These are phyloP conservation scores for Pezicula rhizophila DNA, from an alignment of 2,329 filamentous ascomycete genomes.

Conservation along the genomic window DNA sequence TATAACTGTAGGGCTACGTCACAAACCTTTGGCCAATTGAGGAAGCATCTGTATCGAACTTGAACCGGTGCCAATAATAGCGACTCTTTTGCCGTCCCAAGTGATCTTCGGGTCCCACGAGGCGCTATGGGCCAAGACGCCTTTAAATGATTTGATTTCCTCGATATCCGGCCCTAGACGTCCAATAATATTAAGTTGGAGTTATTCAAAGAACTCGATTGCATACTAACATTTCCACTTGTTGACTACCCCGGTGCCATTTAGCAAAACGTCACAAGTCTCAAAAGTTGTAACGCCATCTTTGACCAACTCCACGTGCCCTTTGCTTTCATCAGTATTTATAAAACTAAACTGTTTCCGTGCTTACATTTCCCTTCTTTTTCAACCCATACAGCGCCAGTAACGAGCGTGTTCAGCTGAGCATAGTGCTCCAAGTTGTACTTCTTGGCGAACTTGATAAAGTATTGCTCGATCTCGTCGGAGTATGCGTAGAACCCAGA, in stretches of 20 bases:
- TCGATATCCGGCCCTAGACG: slow-evolving; percentile 4
- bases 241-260: slow-evolving; percentile 6
- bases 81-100: slow-evolving; percentile 14
- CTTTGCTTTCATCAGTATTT: not conserved
- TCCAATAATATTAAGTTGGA: not conserved
- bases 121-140: slow-evolving; percentile 8
- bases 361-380: slow-evolving; percentile 20
- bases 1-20: too few relatives aligned
- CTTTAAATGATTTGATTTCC: slow-evolving; percentile 6
- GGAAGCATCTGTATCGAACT: slow-evolving; percentile 36
- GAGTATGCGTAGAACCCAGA: slow-evolving; percentile 2
- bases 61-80: slow-evolving; percentile 32
- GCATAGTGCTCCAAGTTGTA: slow-evolving; percentile 5
- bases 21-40: slow-evolving; percentile 10
- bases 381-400: slow-evolving; percentile 24
- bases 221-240: not conserved
- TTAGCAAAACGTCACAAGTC: slow-evolving; percentile 4
- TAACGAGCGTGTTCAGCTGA: slow-evolving; percentile 20
- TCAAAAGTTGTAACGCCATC: slow-evolving; percentile 13
- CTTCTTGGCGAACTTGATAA: slow-evolving; percentile 12
- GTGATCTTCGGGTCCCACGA: slow-evolving; percentile 4
- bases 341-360: not conserved
- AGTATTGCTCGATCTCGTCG: slow-evolving; percentile 9
- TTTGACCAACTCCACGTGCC: slow-evolving; percentile 16
- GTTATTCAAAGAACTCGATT: not conserved